These are phyloP conservation scores for Boletus speciosus DNA, from an alignment of 768 basidiomycete species.

Conservation along the genomic window DNA sequence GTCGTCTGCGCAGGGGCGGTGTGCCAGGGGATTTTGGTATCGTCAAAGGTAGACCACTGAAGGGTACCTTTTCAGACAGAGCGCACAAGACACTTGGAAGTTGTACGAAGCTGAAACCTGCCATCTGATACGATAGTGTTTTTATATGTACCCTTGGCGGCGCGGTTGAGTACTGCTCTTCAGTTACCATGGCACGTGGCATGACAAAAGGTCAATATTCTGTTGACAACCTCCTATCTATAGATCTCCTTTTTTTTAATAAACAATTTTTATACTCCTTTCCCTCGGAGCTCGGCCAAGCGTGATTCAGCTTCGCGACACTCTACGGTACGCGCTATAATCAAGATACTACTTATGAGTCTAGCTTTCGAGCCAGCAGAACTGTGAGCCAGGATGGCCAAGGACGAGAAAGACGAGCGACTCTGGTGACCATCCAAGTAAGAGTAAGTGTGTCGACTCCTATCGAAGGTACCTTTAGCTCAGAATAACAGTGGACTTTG, in stretches of 20 bases:
- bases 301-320: no score
- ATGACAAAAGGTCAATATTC: not conserved
- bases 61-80: not conserved
- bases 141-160: not conserved
- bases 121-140: conserved; percentile 9
- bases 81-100: not conserved
- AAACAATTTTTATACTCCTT: no score
- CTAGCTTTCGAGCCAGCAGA: not conserved
- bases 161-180: no score
- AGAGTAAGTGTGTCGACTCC: not conserved
- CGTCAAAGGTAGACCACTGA: not conserved
- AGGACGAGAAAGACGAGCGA: not conserved
- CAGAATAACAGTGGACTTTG: not conserved
- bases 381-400: not conserved
- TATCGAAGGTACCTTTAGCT: not conserved
- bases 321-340: not conserved
- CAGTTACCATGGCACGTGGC: conserved; percentile 14
- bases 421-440: conserved; percentile 15
- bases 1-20: not conserved
- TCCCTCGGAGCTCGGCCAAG: not conserved
- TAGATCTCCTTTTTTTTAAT: no score
- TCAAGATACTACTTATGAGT: not conserved
- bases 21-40: not conserved
- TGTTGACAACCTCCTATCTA: not conserved
- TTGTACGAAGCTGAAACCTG: conserved; percentile 5